Evolutionary conservation across 495 filamentous ascomycete genomes (phyloP).

Genomic region (Sabuloglossum arenarium): DNA sequence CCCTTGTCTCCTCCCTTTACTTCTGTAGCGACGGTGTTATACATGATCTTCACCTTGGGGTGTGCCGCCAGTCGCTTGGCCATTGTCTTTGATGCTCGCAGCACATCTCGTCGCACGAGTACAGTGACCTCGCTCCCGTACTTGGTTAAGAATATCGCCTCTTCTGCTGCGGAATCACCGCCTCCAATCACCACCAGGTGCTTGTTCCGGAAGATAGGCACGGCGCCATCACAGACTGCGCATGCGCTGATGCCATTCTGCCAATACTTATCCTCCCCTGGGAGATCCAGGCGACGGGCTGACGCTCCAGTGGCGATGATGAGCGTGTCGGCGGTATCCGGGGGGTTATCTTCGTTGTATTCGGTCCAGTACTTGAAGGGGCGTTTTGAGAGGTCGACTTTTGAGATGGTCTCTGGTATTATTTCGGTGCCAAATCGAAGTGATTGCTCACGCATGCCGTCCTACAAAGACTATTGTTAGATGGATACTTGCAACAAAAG

Average conservation of each 20-base stretch:
- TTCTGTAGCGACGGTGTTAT: conserved; percentile 61
- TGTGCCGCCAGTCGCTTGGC: conserved; percentile 61
- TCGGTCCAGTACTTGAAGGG: conserved; percentile 89
- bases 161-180: conserved; percentile 92
- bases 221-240: conserved; percentile 91
- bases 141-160: conserved; percentile 93
- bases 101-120: conserved; percentile 64
- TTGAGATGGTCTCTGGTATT: conserved; percentile 75
- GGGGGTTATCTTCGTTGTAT: conserved; percentile 44
- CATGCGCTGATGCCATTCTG: conserved; percentile 92
- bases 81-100: conserved; percentile 83
- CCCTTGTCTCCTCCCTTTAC: conserved; percentile 69
- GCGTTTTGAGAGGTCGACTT: conserved; percentile 61
- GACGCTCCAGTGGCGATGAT: conserved; percentile 95
- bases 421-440: conserved; percentile 81
- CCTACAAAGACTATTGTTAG: conserved; percentile 21
- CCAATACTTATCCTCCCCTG: conserved; percentile 91
- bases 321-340: conserved; percentile 66
- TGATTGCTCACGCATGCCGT: conserved; percentile 81
- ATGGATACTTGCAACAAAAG: not conserved
- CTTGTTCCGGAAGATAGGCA: conserved; percentile 94
- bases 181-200: conserved; percentile 90
- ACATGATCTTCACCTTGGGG: conserved; percentile 75
- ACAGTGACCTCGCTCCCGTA: conserved; percentile 91
- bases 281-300: conserved; percentile 56